phyloP scores from a whole-genome alignment of 208 protist species.

The Leishmania gerbilli region DNA sequence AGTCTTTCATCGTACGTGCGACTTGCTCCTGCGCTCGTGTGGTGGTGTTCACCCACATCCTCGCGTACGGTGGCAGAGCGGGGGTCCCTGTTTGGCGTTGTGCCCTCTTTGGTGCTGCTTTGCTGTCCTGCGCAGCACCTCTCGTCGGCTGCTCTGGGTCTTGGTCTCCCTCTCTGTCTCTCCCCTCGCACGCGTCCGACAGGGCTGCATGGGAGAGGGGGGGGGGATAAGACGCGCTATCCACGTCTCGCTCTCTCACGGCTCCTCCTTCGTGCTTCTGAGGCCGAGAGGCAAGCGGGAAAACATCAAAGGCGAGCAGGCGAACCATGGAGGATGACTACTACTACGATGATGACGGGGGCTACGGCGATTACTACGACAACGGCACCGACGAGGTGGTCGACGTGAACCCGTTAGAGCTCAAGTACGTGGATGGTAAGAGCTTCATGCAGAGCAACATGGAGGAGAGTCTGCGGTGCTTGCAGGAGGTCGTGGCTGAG shows the following conservation, averaged over 20 bases:
- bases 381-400: constrained; percentile 46
- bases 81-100: background rate
- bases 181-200: background rate
- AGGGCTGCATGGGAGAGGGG: background rate
- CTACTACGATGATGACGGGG: constrained; percentile 82
- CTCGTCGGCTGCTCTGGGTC: background rate
- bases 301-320: background rate
- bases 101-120: background rate
- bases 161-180: background rate
- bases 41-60: background rate
- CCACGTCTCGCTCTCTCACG: background rate
- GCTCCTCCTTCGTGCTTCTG: background rate
- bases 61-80: background rate
- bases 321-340: constrained; percentile 43
- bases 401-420: constrained; percentile 69
- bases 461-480: constrained; percentile 63
- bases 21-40: background rate
- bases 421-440: constrained; percentile 89
- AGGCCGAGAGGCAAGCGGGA: background rate
- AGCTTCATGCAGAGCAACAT: constrained; percentile 71
- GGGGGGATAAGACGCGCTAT: background rate
- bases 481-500: constrained; percentile 78
- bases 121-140: background rate
- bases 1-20: background rate
- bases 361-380: constrained; percentile 88